Conservation (phyloP, 805 yeast species). For the Yamadazyma sp. region DNA sequence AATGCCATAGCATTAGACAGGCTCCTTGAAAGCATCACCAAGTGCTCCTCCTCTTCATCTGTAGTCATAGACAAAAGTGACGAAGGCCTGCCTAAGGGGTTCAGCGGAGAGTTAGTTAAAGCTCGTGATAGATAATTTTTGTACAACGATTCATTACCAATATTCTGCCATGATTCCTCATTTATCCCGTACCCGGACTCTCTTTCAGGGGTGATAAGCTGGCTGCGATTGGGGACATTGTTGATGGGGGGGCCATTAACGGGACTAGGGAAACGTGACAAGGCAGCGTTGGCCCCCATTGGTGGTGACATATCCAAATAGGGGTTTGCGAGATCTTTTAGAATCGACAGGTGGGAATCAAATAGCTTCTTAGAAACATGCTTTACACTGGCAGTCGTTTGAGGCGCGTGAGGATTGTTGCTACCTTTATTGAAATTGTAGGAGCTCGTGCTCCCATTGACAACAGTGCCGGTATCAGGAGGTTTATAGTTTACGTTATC, state of each 20-base stretch:
- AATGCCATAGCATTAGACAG: constrained; percentile 33
- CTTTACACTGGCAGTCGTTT: too few species aligned
- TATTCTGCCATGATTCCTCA: constrained; percentile 31
- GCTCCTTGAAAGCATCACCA: constrained; percentile 4
- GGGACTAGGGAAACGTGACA: constrained; percentile 15
- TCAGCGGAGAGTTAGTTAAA: constrained; percentile 13
- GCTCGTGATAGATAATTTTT: constrained; percentile 10
- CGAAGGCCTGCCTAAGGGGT: constrained; percentile 12
- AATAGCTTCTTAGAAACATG: constrained; percentile 26
- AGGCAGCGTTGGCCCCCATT: constrained; percentile 3
- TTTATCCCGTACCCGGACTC: too few species aligned
- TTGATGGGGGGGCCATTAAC: not conserved
- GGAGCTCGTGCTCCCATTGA: too few species aligned
- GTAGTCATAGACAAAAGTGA: constrained; percentile 16
- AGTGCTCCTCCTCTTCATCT: constrained; percentile 13
- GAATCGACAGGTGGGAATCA: constrained; percentile 38
- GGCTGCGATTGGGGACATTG: too few species aligned
- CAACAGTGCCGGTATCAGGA: too few species aligned
- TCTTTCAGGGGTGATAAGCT: too few species aligned
- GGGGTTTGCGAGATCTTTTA: constrained; percentile 40
- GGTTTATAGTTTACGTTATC: too few species aligned
- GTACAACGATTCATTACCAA: constrained; percentile 19
- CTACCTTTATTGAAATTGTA: too few species aligned
- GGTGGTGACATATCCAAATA: constrained; percentile 32
- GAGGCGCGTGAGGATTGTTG: too few species aligned